Base-by-base conservation (phyloP, 768 basidiomycete species). In the Gloeopeniophorella convolvens region DNA sequence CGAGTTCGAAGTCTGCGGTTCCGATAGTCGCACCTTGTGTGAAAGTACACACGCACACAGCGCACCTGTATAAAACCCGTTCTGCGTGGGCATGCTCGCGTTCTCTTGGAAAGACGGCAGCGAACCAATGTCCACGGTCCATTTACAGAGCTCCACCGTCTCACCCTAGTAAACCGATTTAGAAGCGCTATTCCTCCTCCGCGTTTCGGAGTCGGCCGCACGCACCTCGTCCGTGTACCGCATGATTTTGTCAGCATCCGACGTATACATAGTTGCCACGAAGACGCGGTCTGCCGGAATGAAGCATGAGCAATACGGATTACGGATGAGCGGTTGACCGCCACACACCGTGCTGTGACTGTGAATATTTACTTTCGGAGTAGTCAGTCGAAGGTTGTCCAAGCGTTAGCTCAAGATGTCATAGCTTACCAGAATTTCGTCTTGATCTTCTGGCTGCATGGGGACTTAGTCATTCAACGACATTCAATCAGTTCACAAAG, bases 81-180 rank as follows among this genome's bases (percentile, higher is more conserved):
- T 71, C 32, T 69, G 63, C 35, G 75, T 72, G 9, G 79, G 73
- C 49, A 71, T 60, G n/a, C 67, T 68, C 42, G 84, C 83, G 57
- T 84, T 82, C 54, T 81, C 79, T 62, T 78, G 82, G 72, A 90
- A 91, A 42, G 79, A 80, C 32, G 89, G 89, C 45, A 92, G 67
- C 21, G 83, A 75, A 35, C 79, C 78, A 43, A 92, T 73, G 65
- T 92, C 84, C 28, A 92, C 89, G 9, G 85, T 90, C 89, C 89
- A 92, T 68, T 85, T 83, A 70, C 86, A 89, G 40, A 89, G 67
- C 62, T 89, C 85, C 53, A 63, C 69, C 3, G 78, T 82, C 60
- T 85, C 85, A 24, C 85, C 85, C 74, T 77, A 23, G 30, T 49
- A 36, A 45, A 24, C 24, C 27, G 31, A n/a, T 24, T 54, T 42